Base-by-base conservation (phyloP, 495 filamentous ascomycete genomes). In the Hyaloscypha finlandica region DNA sequence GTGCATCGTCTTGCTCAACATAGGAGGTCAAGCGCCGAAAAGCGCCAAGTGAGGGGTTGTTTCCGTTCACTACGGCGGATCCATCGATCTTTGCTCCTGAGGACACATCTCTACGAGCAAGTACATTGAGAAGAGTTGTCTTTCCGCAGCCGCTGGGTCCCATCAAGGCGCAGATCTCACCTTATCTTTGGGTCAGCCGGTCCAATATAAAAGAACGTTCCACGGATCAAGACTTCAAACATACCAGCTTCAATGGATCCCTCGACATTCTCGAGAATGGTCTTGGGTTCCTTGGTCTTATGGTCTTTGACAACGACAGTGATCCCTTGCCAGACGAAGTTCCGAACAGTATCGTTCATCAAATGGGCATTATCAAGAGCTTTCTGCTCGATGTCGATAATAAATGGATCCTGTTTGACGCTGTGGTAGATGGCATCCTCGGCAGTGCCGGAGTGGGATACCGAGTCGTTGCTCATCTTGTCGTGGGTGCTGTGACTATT, bases 1-100 rank as follows among this genome's bases (percentile, higher is more conserved):
- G 79, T 4, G 90, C 85, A 80, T 96, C 92, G 63, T 94, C 90
- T 77, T 94, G 92, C 82, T 96, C 92, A 14, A 96, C 92, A 72
- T 91, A 93, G 22, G 86, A 84, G 56, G 80, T 86, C 61, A 91
- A 78, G 29, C 81, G 77, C 16, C 81, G 77, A 68, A 87, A 81
- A 29, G 70, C 69, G 22, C 74, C 62, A 3, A 64, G 65, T 8
- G 78, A 75, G 3, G 79, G 73, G 29, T 73, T 71, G 0, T 64
- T 70, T 42, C 88, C 88, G 73, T 92, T 91, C 67, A 92, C 77
- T 58, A 81, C 81, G 59, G 84, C 76, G 2, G 80, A 69, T 29
- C 66, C 66, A 16, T 64, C 66, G 9, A 64, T 30, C 20, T 60
- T 68, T 20, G 42, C 66, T 60, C 57, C 67, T 45, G 67, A 32